Conservation (phyloP, 2,329 filamentous ascomycete genomes). For the Incumbomyces delicatus region DNA sequence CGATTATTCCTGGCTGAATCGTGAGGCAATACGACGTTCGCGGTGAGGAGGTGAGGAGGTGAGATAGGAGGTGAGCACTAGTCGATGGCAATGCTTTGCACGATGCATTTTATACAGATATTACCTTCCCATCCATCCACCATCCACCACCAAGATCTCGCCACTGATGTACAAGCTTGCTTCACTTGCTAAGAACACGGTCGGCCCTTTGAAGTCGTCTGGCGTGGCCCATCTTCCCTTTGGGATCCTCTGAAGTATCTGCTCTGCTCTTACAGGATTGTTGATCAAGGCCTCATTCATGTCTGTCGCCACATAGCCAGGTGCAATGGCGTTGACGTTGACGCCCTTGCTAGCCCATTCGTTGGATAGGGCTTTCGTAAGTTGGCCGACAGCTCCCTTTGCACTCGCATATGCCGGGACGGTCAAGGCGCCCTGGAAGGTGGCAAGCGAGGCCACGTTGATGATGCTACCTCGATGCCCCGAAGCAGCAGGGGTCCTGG, state of each 20-base stretch:
- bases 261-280: conserved; percentile 57
- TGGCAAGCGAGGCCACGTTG: conserved; percentile 73
- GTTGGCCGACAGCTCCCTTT: conserved; percentile 75
- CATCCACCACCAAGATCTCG: conserved; percentile 32
- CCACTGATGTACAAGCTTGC: conserved; percentile 37
- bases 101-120: no score
- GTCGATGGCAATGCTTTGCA: no score
- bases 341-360: conserved; percentile 75
- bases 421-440: conserved; percentile 78
- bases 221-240: conserved; percentile 67
- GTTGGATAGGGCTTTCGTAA: conserved; percentile 77
- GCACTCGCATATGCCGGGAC: conserved; percentile 80
- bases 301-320: conserved; percentile 85
- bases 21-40: no score
- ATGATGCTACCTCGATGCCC: conserved; percentile 47
- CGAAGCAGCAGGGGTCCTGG: conserved; percentile 31
- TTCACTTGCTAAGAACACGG: conserved; percentile 22
- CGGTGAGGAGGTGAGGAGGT: no score
- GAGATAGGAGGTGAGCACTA: no score
- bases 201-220: conserved; percentile 42
- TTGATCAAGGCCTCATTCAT: conserved; percentile 81
- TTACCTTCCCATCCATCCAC: conserved; percentile 12
- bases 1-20: no score
- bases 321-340: conserved; percentile 79
- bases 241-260: conserved; percentile 72